Base-by-base conservation (phyloP, 148 eudicot genomes). In the Vaccinium darrowii region DNA sequence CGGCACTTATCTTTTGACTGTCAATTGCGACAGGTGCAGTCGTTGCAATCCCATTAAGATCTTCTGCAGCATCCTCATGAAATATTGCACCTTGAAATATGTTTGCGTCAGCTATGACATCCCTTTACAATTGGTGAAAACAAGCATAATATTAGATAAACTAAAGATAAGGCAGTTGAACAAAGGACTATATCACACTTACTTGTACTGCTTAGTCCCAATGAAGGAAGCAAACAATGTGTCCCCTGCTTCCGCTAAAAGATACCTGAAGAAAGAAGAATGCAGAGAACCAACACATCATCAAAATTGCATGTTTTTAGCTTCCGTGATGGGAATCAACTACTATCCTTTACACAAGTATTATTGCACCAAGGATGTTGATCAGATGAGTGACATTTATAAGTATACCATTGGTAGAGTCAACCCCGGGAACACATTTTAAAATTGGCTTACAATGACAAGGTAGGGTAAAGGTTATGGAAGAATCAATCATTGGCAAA, bases 71-170 rank as follows among this genome's bases (percentile, higher is more conserved):
- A 88, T 93, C 93, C 67, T 94, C 99, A 69, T 94, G 94, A 89
- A 97, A 97, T 87, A 97, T 83, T 75, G 98, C 98, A 88, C 99
- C 98, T 95, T 97, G 99, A 87, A 97, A 91, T 89, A 97, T 97
- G 88, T 97, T 95, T 63, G 92, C 98, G 88, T 97, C 99, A 86
- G 94, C 94, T 93, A 97, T 88, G 90, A 97, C 85, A 94, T 97
- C 99, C 98, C 99, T 97, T 85, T 60, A 53, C 77, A 80, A 78
- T 71, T 81, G 79, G 69, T 53, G 72, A 75, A 79, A 85, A 80
- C 27, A 58, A 79, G 52, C 23, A 27, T 67, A 39, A 54, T 77
- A 39, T 86, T 78, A 85, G 84, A 67, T 82, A 77, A 74, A 81
- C 27, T 13, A 77, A 77, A 75, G 30, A 53, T 77, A 69, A 76